Percentiles rank a stretch among this genome's conserved stretches.
Conservation (phyloP, 805 yeast species). For the Cyberlindnera veronae region DNA sequence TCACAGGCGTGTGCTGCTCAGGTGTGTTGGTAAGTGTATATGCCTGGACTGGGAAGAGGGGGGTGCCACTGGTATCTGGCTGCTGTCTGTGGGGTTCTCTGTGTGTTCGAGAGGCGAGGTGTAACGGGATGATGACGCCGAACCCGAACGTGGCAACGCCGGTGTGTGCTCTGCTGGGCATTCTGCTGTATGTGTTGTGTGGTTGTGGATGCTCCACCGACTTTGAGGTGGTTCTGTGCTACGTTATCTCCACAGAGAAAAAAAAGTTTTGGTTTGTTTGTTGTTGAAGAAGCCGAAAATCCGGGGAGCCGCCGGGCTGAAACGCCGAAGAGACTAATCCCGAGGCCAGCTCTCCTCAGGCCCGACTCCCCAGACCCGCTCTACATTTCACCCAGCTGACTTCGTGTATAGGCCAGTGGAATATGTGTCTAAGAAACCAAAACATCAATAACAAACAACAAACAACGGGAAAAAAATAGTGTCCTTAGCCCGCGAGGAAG, state of each 20-base stretch:
- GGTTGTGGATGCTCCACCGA: not conserved
- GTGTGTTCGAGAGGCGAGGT: constrained; percentile 2
- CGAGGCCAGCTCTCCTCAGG: no score
- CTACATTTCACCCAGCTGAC: no score
- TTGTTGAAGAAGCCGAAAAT: no score
- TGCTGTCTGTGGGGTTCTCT: constrained; percentile 1
- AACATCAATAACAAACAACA: no score
- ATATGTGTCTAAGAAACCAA: no score
- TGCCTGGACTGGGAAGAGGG: not conserved
- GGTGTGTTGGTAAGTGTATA: not conserved
- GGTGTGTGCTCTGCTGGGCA: constrained; percentile 3
- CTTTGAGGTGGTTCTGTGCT: no score
- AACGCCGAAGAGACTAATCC: no score
- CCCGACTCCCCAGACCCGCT: no score
- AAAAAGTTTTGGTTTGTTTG: not conserved
- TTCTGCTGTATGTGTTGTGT: not conserved
- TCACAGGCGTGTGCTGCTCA: not conserved
- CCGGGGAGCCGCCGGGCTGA: no score
- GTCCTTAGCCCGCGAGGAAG: no score
- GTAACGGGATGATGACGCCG: constrained; percentile 12
- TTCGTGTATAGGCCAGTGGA: no score
- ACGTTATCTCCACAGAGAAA: not conserved
- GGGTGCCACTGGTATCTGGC: not conserved
- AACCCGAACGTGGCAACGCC: constrained; percentile 17
- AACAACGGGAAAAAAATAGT: no score